Conservation (phyloP, 2,329 filamentous ascomycete species). For the Paradendryphiella salina region DNA sequence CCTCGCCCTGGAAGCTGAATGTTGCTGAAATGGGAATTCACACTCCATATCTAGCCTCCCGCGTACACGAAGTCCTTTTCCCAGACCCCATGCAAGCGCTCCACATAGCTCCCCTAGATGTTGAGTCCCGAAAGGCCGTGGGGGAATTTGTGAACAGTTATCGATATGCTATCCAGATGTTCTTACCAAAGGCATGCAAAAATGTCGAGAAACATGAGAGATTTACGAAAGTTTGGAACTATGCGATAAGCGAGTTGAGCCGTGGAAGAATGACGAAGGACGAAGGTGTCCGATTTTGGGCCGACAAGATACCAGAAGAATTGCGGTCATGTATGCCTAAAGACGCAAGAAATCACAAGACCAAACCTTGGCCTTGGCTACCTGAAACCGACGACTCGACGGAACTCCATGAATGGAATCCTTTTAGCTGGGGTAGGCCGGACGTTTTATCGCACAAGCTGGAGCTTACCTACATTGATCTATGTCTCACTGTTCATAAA, state of each 20-base stretch:
- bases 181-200: constrained; percentile 18
- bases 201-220: constrained; percentile 19
- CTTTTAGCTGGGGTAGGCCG: constrained; percentile 13
- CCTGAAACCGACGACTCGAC: constrained; percentile 22
- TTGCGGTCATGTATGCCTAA: too few species aligned
- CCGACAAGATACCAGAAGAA: not conserved
- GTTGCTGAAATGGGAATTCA: too few species aligned
- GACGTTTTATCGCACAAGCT: constrained; percentile 17
- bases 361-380: constrained; percentile 18
- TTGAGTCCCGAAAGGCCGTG: constrained; percentile 32
- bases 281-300: constrained; percentile 42
- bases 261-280: constrained; percentile 27
- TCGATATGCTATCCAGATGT: constrained; percentile 30
- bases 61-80: constrained; percentile 27
- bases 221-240: constrained; percentile 29
- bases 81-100: constrained; percentile 23
- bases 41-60: constrained; percentile 33
- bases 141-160: constrained; percentile 45
- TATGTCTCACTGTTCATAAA: constrained; percentile 10
- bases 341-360: too few species aligned
- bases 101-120: constrained; percentile 21
- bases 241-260: constrained; percentile 36
- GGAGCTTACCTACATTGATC: constrained; percentile 31
- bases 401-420: constrained; percentile 34
- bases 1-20: constrained; percentile 16